Base-by-base conservation (phyloP, 805 yeast species). In the Jamesozyma spencerorum region DNA sequence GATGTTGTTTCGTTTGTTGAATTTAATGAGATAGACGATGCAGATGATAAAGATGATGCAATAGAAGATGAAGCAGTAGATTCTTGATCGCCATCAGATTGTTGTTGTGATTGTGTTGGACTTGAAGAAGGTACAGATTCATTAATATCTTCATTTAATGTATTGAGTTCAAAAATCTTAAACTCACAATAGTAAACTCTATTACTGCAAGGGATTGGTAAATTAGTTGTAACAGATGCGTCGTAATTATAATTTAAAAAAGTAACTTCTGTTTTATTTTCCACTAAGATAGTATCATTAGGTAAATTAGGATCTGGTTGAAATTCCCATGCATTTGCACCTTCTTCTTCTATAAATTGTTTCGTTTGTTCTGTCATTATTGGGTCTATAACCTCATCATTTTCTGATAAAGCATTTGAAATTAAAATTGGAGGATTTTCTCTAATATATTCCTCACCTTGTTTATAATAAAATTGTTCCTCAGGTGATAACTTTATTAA, bases 301-400 rank as follows among this genome's bases (percentile, higher is more conserved):
- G 73, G 75, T 26, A 75, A 60, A 61, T 73, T 71, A 8, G 69
- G 59, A 53, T 65, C 65, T 18, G 80, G 77, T 39, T 68, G 70
- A 55, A 92, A 90, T 51, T 88, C 94, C 85, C 94, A 88, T 1
- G 97, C 97, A 13, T 71, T 63, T 1, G 88, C 81, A 2, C 95
- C 95, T 57, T 85, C 87, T 47, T 86, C 94, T 49, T 86, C 94
- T 20, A 85, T 84, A 17, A 81, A 62, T 34, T 53, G 58, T 39
- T 51, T 46, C 2, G 65, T 55, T 40, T 61, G 56, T 17, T 56
- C 63, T 37, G 58, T 59, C 18, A 62, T 51, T 10, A 62, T 53
- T 1, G 66, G 65, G 46, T 62, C 65, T 7, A 50, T 48, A 6
- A 49, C 39, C 12, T 42, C 45, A n/a, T 43, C 47, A n/a, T 37